phyloP scores from a whole-genome alignment of 2,329 filamentous ascomycete species.

The Alternaria angustiovoidea region DNA sequence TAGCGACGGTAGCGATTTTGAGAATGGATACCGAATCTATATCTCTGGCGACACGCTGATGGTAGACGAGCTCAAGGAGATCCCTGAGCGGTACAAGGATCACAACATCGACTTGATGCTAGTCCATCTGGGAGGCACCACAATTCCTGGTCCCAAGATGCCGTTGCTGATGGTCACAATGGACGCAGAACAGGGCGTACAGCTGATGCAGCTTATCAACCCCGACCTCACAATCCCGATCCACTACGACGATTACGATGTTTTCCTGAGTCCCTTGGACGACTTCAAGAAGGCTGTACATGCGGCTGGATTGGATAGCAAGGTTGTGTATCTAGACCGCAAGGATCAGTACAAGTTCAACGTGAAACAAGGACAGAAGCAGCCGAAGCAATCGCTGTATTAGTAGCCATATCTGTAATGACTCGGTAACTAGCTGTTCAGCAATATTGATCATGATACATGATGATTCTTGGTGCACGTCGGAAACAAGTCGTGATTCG shows the following conservation, averaged over 20 bases:
- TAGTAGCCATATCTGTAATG: conserved; percentile 5
- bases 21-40: conserved; percentile 66
- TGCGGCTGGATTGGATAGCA: conserved; percentile 59
- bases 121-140: conserved; percentile 71
- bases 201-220: conserved; percentile 67
- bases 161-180: conserved; percentile 74
- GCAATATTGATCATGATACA: conserved; percentile 3
- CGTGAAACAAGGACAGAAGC: conserved; percentile 47
- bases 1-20: conserved; percentile 40
- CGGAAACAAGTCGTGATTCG: conserved; percentile 9
- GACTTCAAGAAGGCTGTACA: conserved; percentile 68
- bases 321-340: conserved; percentile 68
- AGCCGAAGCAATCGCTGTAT: conserved; percentile 15
- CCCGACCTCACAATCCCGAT: conserved; percentile 68
- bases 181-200: conserved; percentile 69
- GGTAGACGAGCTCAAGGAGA: conserved; percentile 68
- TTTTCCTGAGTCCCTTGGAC: conserved; percentile 65
- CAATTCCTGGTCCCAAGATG: conserved; percentile 66
- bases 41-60: conserved; percentile 72
- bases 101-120: conserved; percentile 71
- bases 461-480: conserved; percentile 3
- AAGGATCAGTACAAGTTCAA: conserved; percentile 65
- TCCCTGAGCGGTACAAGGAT: conserved; percentile 63
- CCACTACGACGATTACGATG: conserved; percentile 59
- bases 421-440: conserved; percentile 5